Evolutionary conservation across 148 eudicot genomes (phyloP).

Genomic region (Cornus suecica): DNA sequence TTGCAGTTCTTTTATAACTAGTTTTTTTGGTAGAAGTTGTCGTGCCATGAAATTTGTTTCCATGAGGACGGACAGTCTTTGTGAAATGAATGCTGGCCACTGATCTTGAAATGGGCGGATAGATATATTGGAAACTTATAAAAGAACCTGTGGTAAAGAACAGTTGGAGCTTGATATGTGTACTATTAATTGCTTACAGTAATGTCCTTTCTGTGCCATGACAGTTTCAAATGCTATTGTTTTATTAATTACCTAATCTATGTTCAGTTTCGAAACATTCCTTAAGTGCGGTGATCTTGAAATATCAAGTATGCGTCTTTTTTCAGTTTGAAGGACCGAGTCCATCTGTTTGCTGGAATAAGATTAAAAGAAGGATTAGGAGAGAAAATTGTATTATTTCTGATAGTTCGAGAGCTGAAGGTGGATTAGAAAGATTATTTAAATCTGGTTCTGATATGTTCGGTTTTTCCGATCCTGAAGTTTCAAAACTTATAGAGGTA

Average conservation of each 20-base stretch:
- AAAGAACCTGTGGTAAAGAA: background rate
- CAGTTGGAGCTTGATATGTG: background rate
- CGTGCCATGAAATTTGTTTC: background rate
- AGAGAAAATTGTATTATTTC: conserved; percentile 19
- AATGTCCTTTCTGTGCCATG: background rate
- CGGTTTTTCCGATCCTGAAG: conserved; percentile 56
- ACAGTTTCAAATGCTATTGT: background rate
- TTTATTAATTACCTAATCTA: background rate
- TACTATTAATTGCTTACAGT: background rate
- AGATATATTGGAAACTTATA: background rate
- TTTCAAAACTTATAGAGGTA: conserved; percentile 54
- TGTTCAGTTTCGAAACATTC: background rate
- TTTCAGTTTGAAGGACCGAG: conserved; percentile 53
- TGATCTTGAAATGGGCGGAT: background rate
- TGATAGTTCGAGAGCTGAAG: conserved; percentile 24
- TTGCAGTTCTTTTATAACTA: background rate
- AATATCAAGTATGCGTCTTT: background rate
- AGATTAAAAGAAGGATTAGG: conserved; percentile 45
- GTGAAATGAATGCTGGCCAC: background rate
- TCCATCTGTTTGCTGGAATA: conserved; percentile 61
- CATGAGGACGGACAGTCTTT: background rate
- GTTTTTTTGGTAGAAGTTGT: background rate
- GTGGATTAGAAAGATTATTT: conserved; percentile 24
- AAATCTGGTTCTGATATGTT: conserved; percentile 57
- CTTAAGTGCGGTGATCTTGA: background rate